Conservation (phyloP, 1,284 basidiomycete species). For the Leccinum subrobustum region DNA sequence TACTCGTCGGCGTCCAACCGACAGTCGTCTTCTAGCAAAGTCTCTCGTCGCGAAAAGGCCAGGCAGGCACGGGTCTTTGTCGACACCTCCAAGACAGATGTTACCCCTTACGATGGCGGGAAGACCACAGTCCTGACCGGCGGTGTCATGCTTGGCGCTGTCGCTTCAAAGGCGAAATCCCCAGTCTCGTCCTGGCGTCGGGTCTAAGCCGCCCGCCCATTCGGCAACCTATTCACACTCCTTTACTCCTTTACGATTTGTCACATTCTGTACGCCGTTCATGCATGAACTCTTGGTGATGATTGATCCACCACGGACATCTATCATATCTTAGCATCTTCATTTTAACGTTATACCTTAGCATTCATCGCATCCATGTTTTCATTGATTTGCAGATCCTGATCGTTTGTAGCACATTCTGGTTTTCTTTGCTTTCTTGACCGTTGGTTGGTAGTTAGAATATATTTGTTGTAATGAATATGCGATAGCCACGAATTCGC, state of each 20-base stretch:
- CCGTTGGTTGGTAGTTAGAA: constrained; percentile 17
- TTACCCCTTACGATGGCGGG: constrained; percentile 80
- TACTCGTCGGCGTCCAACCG: constrained; percentile 43
- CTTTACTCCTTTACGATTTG: constrained; percentile 25
- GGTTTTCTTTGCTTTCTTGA: constrained; percentile 25
- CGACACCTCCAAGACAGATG: constrained; percentile 68
- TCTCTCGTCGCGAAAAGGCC: constrained; percentile 64
- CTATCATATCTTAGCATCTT: constrained; percentile 32
- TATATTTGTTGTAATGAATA: constrained; percentile 35
- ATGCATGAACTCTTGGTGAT: constrained; percentile 27
- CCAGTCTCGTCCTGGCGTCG: constrained; percentile 51
- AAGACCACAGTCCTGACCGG: constrained; percentile 83
- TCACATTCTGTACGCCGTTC: constrained; percentile 23
- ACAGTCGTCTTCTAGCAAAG: constrained; percentile 38
- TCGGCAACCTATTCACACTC: constrained; percentile 23
- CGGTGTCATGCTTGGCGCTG: constrained; percentile 75
- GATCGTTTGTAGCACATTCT: constrained; percentile 39
- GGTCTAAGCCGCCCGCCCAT: constrained; percentile 29
- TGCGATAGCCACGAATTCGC: constrained; percentile 1
- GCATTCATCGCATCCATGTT: constrained; percentile 29
- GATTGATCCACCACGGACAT: constrained; percentile 28
- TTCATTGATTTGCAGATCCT: constrained; percentile 28
- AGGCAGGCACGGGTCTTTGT: constrained; percentile 67
- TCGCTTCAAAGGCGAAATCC: constrained; percentile 30
- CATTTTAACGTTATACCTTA: constrained; percentile 35